Evolutionary conservation across 2,329 filamentous ascomycete genomes (phyloP).

Genomic region (Plenodomus tracheiphilus): DNA sequence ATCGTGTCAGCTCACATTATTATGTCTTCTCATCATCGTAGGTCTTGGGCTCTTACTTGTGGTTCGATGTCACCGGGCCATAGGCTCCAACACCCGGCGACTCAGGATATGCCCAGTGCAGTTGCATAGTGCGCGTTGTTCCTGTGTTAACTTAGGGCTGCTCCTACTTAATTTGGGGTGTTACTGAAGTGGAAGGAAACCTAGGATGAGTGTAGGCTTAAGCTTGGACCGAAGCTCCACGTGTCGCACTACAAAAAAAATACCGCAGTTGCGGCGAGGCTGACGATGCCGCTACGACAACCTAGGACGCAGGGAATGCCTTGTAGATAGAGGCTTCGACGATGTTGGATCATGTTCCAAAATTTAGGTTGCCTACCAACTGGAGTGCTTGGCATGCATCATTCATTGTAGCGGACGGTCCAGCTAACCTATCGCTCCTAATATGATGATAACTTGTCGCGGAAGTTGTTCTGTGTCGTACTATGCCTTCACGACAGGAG

Average conservation of each 20-base stretch:
- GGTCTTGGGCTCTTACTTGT: constrained; percentile 31
- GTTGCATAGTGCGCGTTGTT: constrained; percentile 17
- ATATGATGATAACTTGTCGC: too few relatives aligned
- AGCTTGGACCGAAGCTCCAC: neutral
- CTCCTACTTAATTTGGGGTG: neutral
- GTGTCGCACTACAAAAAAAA: neutral
- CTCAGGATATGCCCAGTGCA: constrained; percentile 31
- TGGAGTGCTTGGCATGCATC: too few relatives aligned
- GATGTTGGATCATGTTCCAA: too few relatives aligned
- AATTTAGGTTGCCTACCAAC: too few relatives aligned
- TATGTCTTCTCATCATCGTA: constrained; percentile 6
- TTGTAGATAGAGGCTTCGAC: too few relatives aligned
- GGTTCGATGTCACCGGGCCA: constrained; percentile 36
- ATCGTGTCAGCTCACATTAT: constrained; percentile 12
- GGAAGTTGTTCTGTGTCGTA: too few relatives aligned
- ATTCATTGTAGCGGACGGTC: too few relatives aligned
- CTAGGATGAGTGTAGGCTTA: neutral
- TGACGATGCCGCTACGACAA: neutral
- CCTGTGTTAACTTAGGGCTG: neutral
- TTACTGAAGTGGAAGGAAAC: neutral
- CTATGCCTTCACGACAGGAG: too few relatives aligned
- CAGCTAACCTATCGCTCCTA: too few relatives aligned
- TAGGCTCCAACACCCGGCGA: constrained; percentile 25
- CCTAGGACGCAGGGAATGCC: too few relatives aligned
- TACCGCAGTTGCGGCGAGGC: neutral